Percentiles rank a stretch among this genome's conserved stretches.
Conservation (phyloP, 2,329 filamentous ascomycete species). For the Paradendryphiella salina region DNA sequence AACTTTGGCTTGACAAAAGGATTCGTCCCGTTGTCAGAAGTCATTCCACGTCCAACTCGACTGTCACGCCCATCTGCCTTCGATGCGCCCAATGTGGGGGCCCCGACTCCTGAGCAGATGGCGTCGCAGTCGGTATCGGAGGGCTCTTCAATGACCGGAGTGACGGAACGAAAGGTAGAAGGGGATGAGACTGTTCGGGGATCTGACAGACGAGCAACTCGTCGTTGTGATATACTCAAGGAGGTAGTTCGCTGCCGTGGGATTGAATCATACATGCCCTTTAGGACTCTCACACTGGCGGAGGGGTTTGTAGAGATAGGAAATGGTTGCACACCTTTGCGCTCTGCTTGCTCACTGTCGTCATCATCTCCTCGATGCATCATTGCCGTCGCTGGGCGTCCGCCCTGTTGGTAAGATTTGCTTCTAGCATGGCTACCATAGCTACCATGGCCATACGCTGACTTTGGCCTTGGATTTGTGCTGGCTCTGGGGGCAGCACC, state of each 20-base stretch:
- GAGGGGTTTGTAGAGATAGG: conserved; percentile 46
- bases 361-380: conserved; percentile 49
- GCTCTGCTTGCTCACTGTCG: conserved; percentile 45
- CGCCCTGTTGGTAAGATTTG: conserved; percentile 51
- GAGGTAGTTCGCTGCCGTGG: conserved; percentile 24
- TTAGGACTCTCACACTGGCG: conserved; percentile 37
- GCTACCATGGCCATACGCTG: conserved; percentile 46
- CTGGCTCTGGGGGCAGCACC: conserved; percentile 57
- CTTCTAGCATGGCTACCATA: conserved; percentile 52
- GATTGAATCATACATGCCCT: conserved; percentile 28
- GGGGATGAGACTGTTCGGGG: conserved; percentile 34
- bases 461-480: conserved; percentile 53
- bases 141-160: conserved; percentile 35
- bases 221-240: conserved; percentile 21
- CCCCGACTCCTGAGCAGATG: conserved; percentile 30
- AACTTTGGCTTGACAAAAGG: conserved; percentile 29
- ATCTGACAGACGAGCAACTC: conserved; percentile 18
- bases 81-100: conserved; percentile 32
- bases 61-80: conserved; percentile 22
- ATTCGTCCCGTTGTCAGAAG: conserved; percentile 34
- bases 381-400: conserved; percentile 48
- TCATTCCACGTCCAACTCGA: conserved; percentile 33
- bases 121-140: conserved; percentile 35
- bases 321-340: conserved; percentile 52
- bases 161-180: conserved; percentile 25